Percentiles rank a stretch among this genome's conserved stretches.
Conservation (phyloP, 306 rosid genomes). For the Morella rubra region DNA sequence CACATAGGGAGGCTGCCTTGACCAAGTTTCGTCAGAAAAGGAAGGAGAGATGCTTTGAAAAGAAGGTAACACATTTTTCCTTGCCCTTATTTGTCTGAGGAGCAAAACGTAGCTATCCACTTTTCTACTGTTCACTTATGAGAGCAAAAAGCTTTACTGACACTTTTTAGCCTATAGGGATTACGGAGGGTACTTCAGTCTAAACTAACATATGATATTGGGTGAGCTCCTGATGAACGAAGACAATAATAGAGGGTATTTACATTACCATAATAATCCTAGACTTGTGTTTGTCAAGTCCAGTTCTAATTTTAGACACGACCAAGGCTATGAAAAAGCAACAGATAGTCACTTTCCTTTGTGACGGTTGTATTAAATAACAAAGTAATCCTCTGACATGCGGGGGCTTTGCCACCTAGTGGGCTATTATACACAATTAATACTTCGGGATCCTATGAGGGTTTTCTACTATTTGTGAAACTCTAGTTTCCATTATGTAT, state of each 20-base stretch:
- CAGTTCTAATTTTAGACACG: constrained; percentile 9
- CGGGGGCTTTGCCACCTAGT: not conserved
- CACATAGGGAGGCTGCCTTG: constrained; percentile 48
- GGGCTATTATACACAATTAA: constrained; percentile 15
- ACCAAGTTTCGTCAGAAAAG: constrained; percentile 45
- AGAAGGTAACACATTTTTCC: constrained; percentile 35
- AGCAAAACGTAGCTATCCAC: constrained; percentile 10
- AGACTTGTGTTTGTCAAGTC: not conserved
- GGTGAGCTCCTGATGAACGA: not conserved
- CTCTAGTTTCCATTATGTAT: constrained; percentile 4
- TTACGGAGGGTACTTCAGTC: not conserved
- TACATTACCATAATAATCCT: constrained; percentile 6
- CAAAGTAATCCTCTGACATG: constrained; percentile 3
- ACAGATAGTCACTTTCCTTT: not conserved
- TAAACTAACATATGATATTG: constrained; percentile 3
- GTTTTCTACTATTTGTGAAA: not conserved
- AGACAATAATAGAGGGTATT: not conserved
- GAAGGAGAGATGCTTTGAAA: constrained; percentile 54
- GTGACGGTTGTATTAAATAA: constrained; percentile 9
- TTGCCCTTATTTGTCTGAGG: not conserved
- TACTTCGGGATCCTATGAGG: not conserved
- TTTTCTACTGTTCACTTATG: not conserved
- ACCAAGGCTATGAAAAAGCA: constrained; percentile 9
- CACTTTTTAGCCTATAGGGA: not conserved
- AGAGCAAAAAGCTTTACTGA: not conserved